Evolutionary conservation across 306 rosid species (phyloP), one percentile per base, ranked within the genome.

Genomic region (Dryas alaskensis): DNA sequence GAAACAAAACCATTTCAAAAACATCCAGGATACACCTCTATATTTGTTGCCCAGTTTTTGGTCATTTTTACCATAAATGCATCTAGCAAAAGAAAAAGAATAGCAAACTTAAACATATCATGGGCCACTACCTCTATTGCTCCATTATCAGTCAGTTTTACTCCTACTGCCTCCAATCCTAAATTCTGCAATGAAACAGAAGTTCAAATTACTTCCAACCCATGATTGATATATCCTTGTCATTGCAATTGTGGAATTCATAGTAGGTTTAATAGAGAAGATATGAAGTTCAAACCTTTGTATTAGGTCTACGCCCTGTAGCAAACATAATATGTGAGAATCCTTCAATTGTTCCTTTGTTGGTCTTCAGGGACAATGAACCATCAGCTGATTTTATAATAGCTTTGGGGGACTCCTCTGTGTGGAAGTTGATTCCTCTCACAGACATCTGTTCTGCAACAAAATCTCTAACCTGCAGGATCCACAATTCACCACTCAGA

Each of bases 291-390:
- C 73, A 53, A 48, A 94, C 99, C 98, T 86, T 79, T 66, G 92
- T 94, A 88, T 90, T 94, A 78, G 99, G 97, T 68, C 77, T 79
- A 53, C 99, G 99, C 46, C 99, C 99, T 19, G 99, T 94, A 16
- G 99, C 99, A 82, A 94, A 92, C 97, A 94, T 92, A 60, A 94
- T 70, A 70, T 92, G 98, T 37, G 99, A 92, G 82, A 92, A 92
- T 48, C 99, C 99, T 43, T 87, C 96, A 70, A 70, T 61, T 13
- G 93, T 88, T 66, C 92, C 99, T 79, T 84, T 94, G 80, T 73
- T 95, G 66, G 99, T 92, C 88, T 95, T 95, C 80, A 95, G 75
- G 78, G 99, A 84, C 67, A 95, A 85, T 6, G 90, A 86, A 61
- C 98, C 98, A 73, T 92, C 97, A 72, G 90, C 78, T 67, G 89